Evolutionary conservation across 768 basidiomycete species (phyloP).

Genomic region (Rubroboletus satanas): DNA sequence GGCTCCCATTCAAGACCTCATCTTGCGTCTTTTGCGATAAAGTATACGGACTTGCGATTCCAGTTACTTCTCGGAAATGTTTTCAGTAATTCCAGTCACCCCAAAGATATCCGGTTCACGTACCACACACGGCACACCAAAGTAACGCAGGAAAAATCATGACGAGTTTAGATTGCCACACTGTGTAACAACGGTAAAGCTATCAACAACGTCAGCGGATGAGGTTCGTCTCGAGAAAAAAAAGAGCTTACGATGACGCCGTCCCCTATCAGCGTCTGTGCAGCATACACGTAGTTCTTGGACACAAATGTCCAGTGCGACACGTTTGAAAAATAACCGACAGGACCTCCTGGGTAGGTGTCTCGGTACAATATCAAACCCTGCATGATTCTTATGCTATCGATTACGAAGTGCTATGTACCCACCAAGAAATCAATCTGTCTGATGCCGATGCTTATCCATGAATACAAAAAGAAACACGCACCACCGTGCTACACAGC

Average conservation of each 20-base stretch:
- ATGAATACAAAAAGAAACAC: too few species aligned
- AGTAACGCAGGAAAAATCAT: slow-evolving; percentile 28
- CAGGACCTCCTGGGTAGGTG: slow-evolving; percentile 16
- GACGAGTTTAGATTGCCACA: slow-evolving; percentile 28
- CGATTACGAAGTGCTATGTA: slow-evolving; percentile 25
- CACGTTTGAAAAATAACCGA: slow-evolving; percentile 23
- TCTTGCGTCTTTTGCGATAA: slow-evolving; percentile 5
- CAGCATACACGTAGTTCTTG: slow-evolving; percentile 22
- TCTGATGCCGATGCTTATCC: too few species aligned
- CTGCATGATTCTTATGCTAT: slow-evolving; percentile 21
- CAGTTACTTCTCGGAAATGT: slow-evolving; percentile 12
- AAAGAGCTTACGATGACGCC: slow-evolving; percentile 24
- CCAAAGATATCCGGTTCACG: not conserved
- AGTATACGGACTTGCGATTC: slow-evolving; percentile 15
- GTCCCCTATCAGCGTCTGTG: slow-evolving; percentile 31
- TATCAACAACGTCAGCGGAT: not conserved
- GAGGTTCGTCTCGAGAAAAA: not conserved
- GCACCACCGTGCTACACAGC: too few species aligned
- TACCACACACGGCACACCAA: slow-evolving; percentile 29
- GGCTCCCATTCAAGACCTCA: slow-evolving; percentile 26
- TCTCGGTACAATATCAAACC: slow-evolving; percentile 26
- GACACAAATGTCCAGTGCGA: slow-evolving; percentile 29
- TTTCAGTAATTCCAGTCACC: not conserved
- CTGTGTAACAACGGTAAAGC: slow-evolving; percentile 31
- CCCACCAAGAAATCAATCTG: not conserved